Evolutionary conservation across 1,139 yeast species (phyloP).

Genomic region (Petasospora rhodanensis): DNA sequence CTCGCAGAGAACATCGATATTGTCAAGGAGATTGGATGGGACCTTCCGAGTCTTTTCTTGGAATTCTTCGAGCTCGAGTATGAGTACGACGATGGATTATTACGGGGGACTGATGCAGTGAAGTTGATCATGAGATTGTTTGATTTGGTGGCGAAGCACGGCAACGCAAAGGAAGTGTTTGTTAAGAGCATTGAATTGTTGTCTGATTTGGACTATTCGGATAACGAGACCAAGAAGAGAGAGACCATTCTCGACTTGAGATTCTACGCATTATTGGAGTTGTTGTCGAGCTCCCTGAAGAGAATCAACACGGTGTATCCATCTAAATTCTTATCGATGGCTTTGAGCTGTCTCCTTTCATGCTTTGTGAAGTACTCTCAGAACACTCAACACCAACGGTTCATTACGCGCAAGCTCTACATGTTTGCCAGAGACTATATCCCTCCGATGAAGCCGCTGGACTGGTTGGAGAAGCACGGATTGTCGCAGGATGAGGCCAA

Average conservation of each 20-base stretch:
- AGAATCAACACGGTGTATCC: slow-evolving; percentile 66
- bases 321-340: slow-evolving; percentile 69
- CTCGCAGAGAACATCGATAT: slow-evolving; percentile 38
- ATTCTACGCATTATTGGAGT: slow-evolving; percentile 60
- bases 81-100: slow-evolving; percentile 3
- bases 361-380: slow-evolving; percentile 40
- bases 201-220: slow-evolving; percentile 28
- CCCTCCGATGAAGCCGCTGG: slow-evolving; percentile 42
- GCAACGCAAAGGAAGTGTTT: slow-evolving; percentile 77
- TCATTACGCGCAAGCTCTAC: slow-evolving; percentile 57
- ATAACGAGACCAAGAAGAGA: slow-evolving; percentile 9
- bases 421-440: slow-evolving; percentile 63
- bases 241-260: slow-evolving; percentile 44
- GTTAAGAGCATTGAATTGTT: slow-evolving; percentile 65
- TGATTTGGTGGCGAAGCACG: slow-evolving; percentile 46
- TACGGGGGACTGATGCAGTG: slow-evolving; percentile 12
- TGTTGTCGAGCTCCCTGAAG: slow-evolving; percentile 46
- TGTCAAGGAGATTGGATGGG: slow-evolving; percentile 80
- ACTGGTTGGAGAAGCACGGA: slow-evolving; percentile 30
- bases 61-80: slow-evolving; percentile 6
- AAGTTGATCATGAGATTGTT: slow-evolving; percentile 19
- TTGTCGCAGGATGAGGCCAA: slow-evolving; percentile 37
- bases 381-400: slow-evolving; percentile 31
- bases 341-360: slow-evolving; percentile 51
- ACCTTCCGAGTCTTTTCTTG: slow-evolving; percentile 50